phyloP scores from a whole-genome alignment of 2,329 filamentous ascomycete genomes.

The Metarhizium album region DNA sequence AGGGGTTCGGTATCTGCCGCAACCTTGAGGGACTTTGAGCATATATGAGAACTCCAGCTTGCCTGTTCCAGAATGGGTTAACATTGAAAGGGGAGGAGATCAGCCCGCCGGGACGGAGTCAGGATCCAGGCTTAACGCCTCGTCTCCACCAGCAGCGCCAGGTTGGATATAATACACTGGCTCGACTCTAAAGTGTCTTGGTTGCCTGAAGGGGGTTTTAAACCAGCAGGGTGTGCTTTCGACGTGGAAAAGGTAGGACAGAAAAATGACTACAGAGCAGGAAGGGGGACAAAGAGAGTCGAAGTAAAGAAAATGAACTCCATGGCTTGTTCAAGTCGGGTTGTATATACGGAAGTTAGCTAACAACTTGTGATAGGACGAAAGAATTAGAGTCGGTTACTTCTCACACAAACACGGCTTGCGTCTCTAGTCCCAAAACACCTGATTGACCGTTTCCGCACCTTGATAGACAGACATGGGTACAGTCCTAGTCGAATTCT shows the following conservation, averaged over 20 bases:
- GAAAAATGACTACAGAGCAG: too few species aligned
- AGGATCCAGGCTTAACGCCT: not conserved
- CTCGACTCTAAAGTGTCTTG: not conserved
- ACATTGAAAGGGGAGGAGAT: not conserved
- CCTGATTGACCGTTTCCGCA: not conserved
- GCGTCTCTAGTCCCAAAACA: not conserved
- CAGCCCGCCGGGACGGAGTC: not conserved
- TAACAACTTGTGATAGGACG: too few species aligned
- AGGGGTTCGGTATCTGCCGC: not conserved
- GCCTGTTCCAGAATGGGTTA: not conserved
- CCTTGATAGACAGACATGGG: not conserved
- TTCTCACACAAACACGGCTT: not conserved
- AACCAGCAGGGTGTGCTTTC: not conserved
- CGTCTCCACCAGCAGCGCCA: not conserved
- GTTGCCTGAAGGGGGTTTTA: not conserved
- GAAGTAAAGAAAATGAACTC: too few species aligned
- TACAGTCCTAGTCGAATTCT: not conserved
- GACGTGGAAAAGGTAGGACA: not conserved
- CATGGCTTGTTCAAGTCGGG: too few species aligned
- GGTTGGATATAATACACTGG: too few species aligned
- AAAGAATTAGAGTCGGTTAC: too few species aligned
- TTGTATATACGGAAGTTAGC: too few species aligned
- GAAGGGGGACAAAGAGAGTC: too few species aligned
- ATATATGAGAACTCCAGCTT: slow-evolving; percentile 9
- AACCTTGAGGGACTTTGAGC: slow-evolving; percentile 9